Conservation (phyloP, 1,139 yeast species). For the Casaregolazyma suthepensis region DNA sequence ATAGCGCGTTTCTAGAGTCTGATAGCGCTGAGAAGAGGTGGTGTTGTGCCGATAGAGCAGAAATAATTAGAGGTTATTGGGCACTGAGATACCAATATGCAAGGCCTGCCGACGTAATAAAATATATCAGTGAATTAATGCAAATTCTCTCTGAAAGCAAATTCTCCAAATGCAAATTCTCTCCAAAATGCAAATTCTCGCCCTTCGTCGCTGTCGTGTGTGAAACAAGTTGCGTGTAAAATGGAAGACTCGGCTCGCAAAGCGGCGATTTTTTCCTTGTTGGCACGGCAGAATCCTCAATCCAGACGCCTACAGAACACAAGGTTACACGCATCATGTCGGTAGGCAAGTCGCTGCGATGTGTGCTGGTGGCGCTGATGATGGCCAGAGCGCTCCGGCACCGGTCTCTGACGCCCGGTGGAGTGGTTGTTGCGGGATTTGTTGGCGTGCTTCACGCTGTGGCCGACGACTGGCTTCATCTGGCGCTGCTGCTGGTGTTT, state of each 20-base stretch:
- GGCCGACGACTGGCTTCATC: conserved; percentile 31
- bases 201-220: background rate
- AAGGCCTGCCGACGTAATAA: no score
- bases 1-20: background rate
- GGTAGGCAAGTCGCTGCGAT: background rate
- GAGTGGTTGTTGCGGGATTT: conserved; percentile 35
- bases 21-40: background rate
- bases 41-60: no score
- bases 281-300: background rate
- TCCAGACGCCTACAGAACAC: background rate
- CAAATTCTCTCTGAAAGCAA: no score
- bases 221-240: background rate
- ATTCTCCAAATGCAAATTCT: no score
- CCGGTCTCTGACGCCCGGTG: conserved; percentile 36
- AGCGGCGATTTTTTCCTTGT: background rate
- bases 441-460: conserved; percentile 40
- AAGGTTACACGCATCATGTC: background rate
- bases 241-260: background rate
- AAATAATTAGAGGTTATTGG: no score
- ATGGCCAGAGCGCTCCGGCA: conserved; percentile 30
- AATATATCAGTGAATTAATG: no score
- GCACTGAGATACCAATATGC: no score
- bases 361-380: conserved; percentile 13
- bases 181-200: background rate
- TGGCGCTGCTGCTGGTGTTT: conserved; percentile 35